These are phyloP conservation scores for Colletotrichum sp. DNA, from an alignment of 2,329 filamentous ascomycete genomes.

Conservation along the genomic window DNA sequence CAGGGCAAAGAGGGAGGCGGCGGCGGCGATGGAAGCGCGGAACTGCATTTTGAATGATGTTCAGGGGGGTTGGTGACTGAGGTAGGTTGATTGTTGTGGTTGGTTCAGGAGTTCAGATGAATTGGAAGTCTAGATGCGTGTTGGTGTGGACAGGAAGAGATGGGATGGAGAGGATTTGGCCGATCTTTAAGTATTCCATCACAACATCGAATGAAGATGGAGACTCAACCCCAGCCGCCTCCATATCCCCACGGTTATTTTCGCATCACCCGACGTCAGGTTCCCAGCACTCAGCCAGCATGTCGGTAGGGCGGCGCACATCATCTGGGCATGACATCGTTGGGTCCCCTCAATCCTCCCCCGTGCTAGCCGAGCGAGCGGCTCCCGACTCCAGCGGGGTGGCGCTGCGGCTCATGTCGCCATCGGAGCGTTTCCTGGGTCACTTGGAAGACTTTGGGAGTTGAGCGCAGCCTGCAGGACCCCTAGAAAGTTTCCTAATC, in stretches of 20 bases:
- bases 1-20: conserved; percentile 25
- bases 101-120: not conserved
- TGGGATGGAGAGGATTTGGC: not conserved
- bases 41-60: conserved; percentile 22
- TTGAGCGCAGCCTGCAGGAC: not conserved
- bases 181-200: not conserved
- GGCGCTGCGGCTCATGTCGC: not conserved
- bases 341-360: not conserved
- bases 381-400: not conserved
- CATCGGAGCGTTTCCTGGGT: not conserved
- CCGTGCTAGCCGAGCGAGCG: not conserved
- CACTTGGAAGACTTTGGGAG: not conserved
- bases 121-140: not conserved
- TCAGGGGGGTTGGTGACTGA: not conserved
- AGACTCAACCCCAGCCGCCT: not conserved
- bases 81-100: too few relatives aligned
- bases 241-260: not conserved
- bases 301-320: not conserved
- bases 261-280: not conserved
- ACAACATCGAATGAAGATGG: not conserved
- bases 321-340: conserved; percentile 5
- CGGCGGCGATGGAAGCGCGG: conserved; percentile 26
- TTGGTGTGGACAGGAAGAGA: not conserved
- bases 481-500: not conserved
- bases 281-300: not conserved